Conservation (phyloP, 2,329 filamentous ascomycete species). For the Penicillium griseofulvum region DNA sequence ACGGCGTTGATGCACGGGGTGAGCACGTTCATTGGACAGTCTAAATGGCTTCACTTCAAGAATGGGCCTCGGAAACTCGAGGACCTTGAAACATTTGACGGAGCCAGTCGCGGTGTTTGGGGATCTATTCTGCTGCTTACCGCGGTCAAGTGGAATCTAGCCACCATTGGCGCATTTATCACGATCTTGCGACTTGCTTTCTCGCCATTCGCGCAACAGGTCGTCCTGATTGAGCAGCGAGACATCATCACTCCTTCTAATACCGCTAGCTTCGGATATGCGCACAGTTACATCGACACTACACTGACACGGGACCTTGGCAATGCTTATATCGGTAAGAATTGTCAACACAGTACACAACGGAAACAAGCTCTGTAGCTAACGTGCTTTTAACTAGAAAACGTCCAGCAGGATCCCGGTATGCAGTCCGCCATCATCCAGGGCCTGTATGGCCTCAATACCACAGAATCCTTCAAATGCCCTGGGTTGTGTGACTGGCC, state of each 20-base stretch:
- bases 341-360: not conserved
- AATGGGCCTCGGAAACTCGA: constrained; percentile 7
- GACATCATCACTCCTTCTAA: constrained; percentile 1
- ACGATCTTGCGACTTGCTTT: constrained; percentile 15
- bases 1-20: constrained; percentile 14
- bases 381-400: not conserved
- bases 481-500: constrained; percentile 14
- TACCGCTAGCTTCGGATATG: constrained; percentile 9
- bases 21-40: constrained; percentile 14
- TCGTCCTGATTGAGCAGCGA: constrained; percentile 12
- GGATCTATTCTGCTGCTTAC: constrained; percentile 12
- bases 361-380: not conserved
- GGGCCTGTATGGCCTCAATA: constrained; percentile 13
- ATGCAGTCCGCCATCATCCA: constrained; percentile 17
- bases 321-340: constrained; percentile 9
- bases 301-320: not conserved
- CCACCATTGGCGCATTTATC: constrained; percentile 15
- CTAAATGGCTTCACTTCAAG: constrained; percentile 18
- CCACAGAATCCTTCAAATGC: constrained; percentile 12
- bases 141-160: constrained; percentile 11
- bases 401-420: constrained; percentile 12
- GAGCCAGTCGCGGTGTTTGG: constrained; percentile 14
- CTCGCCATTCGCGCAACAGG: constrained; percentile 16
- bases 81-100: constrained; percentile 15
- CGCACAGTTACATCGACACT: constrained; percentile 8